Evolutionary conservation across 306 rosid species (phyloP).

Genomic region (Senna siamea): DNA sequence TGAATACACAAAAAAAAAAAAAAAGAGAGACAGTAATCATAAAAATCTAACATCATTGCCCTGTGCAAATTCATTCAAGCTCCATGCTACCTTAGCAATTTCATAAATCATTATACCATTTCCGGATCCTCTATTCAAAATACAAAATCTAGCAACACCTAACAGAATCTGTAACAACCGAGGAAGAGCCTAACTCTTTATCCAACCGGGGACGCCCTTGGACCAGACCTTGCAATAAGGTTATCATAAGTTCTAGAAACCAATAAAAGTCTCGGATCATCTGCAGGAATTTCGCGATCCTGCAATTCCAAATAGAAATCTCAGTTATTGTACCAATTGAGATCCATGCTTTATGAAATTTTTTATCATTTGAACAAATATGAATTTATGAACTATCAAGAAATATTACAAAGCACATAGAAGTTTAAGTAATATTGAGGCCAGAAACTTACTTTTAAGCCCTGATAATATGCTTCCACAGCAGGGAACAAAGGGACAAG

Average conservation of each 20-base stretch:
- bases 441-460: conserved; percentile 77
- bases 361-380: not conserved
- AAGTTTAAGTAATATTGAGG: conserved; percentile 20
- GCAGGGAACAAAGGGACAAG: conserved; percentile 53
- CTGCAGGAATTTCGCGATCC: conserved; percentile 80
- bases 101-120: conserved; percentile 28
- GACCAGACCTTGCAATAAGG: conserved; percentile 47
- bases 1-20: no score
- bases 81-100: not conserved
- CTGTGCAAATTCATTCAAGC: conserved; percentile 6
- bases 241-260: conserved; percentile 54
- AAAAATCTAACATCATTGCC: conserved; percentile 16
- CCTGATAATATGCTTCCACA: conserved; percentile 78
- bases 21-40: not conserved
- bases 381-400: conserved; percentile 28
- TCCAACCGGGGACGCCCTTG: conserved; percentile 18
- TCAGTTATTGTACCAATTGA: not conserved
- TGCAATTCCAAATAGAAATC: conserved; percentile 39
- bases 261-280: conserved; percentile 73
- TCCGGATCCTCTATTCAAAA: conserved; percentile 11
- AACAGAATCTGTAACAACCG: conserved; percentile 29
- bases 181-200: not conserved
- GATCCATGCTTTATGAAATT: not conserved
- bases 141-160: conserved; percentile 29
- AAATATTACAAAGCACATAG: conserved; percentile 22